phyloP scores from a whole-genome alignment of 805 yeast species.

The Starmerella scarabaei region DNA sequence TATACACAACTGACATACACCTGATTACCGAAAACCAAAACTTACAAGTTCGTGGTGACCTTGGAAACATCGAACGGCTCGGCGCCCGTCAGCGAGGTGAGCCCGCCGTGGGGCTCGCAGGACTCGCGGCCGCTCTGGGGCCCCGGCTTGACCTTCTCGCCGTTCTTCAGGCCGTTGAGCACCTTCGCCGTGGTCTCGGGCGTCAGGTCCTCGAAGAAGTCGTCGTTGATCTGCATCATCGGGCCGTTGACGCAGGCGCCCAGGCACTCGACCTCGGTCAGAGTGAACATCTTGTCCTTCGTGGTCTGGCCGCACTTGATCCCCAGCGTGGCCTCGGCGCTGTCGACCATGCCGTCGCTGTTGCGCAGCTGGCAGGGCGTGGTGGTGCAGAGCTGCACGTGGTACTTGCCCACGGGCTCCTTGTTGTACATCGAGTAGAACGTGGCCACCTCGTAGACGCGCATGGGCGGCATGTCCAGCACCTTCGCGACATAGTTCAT shows the following conservation, averaged over 20 bases:
- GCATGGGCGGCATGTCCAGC: constrained; percentile 84
- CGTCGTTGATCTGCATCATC: constrained; percentile 74
- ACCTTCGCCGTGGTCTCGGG: constrained; percentile 48
- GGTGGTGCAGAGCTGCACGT: constrained; percentile 76
- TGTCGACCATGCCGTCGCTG: constrained; percentile 63
- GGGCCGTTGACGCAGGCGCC: constrained; percentile 92
- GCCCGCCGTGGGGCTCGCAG: constrained; percentile 69
- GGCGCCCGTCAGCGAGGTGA: constrained; percentile 43
- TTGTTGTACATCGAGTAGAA: constrained; percentile 86
- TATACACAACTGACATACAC: no score
- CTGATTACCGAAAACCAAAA: no score
- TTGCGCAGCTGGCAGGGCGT: constrained; percentile 83
- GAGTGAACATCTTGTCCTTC: constrained; percentile 57
- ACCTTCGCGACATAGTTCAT: constrained; percentile 82
- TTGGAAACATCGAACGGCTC: constrained; percentile 59
- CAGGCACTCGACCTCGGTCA: constrained; percentile 80
- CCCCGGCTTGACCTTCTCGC: constrained; percentile 51
- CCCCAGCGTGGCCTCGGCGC: constrained; percentile 46
- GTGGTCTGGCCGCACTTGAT: constrained; percentile 71
- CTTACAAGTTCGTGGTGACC: no score
- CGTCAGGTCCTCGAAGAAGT: constrained; percentile 70
- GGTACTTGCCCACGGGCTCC: constrained; percentile 72
- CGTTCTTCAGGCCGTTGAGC: constrained; percentile 50
- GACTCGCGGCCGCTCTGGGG: constrained; percentile 53
- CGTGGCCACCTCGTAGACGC: constrained; percentile 86